These are phyloP conservation scores for Allomyces arbusculus DNA, from an alignment of 192 early-diverging fungal genomes.

Conservation along the genomic window DNA sequence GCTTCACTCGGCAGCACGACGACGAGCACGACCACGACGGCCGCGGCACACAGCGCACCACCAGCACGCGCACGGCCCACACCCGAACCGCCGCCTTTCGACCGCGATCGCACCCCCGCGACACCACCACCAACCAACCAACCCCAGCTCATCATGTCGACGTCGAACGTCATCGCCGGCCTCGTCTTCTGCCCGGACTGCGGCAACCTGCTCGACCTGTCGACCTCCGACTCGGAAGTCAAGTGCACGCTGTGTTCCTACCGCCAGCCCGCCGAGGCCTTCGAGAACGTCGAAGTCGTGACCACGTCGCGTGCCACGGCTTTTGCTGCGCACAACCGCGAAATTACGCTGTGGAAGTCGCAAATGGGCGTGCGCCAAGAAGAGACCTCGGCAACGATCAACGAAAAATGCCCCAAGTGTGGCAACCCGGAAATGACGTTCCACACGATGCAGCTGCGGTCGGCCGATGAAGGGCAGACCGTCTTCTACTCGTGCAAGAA, in stretches of 20 bases:
- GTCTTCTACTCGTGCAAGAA: constrained; percentile 93
- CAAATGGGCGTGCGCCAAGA: constrained; percentile 21
- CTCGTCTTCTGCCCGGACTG: constrained; percentile 83
- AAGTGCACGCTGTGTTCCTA: constrained; percentile 64
- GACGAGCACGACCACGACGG: too few relatives aligned
- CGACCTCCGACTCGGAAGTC: constrained; percentile 53
- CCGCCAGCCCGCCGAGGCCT: constrained; percentile 29
- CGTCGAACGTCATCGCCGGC: constrained; percentile 26
- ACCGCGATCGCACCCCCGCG: neutral
- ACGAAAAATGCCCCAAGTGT: constrained; percentile 91
- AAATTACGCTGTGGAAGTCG: constrained; percentile 12
- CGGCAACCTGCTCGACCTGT: constrained; percentile 73
- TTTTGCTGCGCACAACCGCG: constrained; percentile 35
- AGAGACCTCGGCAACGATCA: constrained; percentile 29
- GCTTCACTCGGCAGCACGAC: too few relatives aligned
- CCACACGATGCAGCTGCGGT: constrained; percentile 89
- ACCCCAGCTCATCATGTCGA: neutral
- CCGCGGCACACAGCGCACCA: too few relatives aligned
- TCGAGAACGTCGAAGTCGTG: constrained; percentile 60
- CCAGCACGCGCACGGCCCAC: neutral
- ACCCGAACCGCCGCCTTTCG: neutral
- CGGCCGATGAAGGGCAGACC: constrained; percentile 99
- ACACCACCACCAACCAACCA: neutral
- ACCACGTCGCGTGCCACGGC: constrained; percentile 53
- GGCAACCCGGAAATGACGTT: constrained; percentile 84